Evolutionary conservation across 139 green algal genomes (phyloP), one percentile per base, ranked within the genome.

Genomic region (Picochlorum sp.): DNA sequence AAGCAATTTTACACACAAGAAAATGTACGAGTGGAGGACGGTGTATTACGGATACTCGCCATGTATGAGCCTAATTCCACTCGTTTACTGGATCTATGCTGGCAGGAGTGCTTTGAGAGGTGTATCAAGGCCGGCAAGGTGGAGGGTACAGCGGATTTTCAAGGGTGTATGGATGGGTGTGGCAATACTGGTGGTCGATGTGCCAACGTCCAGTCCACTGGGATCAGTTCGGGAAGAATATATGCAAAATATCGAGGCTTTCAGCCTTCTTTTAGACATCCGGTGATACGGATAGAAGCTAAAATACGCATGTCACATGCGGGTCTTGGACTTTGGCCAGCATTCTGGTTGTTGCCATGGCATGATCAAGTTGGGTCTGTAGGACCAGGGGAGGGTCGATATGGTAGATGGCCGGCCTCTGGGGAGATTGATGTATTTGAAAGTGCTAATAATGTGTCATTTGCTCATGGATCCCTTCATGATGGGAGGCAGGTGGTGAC

Each of bases 361-460:
- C 15, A 15, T 16, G 45, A 8, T 23, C n/a, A 26, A 4, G 16
- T 28, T 20, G 20, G 11, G 21, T 16, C 16, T 47, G 15, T 4
- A 56, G 60, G 59, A 51, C 45, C 37, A n/a, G 67, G 67, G 28
- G 54, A 49, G 20, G 49, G 64, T 14, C 23, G 18, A 24, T 74
- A 74, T 11, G 67, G 67, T 24, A n/a, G 13, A 45, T 74, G 67
- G 67, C 59, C 67, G 3, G 60, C 28, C 4, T 49, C 18, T 26
- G 67, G 67, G 4, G 67, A 74, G 31, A 74, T 74, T 14, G 67
- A 74, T 30, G 18, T 74, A 3, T 47, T 69, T 45, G 67, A 74
- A 21, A 34, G 56, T 21, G 60, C 51, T 0, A 74, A 74, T 24
- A 45, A 70, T 28, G 41, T 61, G 28, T 30, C 21, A 47, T n/a